These are phyloP conservation scores for Penicillium canariense DNA, from an alignment of 495 filamentous ascomycete species.

Conservation along the genomic window DNA sequence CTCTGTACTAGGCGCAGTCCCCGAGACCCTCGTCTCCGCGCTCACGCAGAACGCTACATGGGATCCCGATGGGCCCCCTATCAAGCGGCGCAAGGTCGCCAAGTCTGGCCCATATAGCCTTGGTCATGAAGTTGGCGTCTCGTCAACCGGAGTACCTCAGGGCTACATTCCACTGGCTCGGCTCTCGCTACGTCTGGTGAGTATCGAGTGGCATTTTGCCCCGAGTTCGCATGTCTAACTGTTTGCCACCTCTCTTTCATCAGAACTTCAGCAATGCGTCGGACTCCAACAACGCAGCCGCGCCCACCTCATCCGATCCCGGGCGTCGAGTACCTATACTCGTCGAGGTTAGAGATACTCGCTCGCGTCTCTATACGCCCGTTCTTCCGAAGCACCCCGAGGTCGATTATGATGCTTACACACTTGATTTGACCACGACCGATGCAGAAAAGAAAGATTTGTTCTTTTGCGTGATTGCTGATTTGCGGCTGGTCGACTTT, in stretches of 20 bases:
- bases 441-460: constrained; percentile 15
- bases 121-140: constrained; percentile 17
- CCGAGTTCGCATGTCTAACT: constrained; percentile 1
- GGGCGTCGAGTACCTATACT: constrained; percentile 22
- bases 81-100: constrained; percentile 39
- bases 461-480: constrained; percentile 17
- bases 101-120: constrained; percentile 23
- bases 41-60: constrained; percentile 17
- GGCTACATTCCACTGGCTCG: constrained; percentile 42
- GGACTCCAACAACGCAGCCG: background rate
- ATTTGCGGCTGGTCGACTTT: constrained; percentile 19
- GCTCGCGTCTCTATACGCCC: background rate
- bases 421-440: constrained; percentile 18
- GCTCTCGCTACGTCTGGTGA: constrained; percentile 34
- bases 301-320: background rate
- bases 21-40: constrained; percentile 24
- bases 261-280: constrained; percentile 20
- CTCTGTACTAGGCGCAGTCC: constrained; percentile 23
- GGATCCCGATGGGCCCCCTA: constrained; percentile 19
- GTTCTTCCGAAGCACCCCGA: background rate
- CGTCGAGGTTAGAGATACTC: constrained; percentile 7
- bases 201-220: constrained; percentile 7
- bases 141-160: constrained; percentile 21
- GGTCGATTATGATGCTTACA: constrained; percentile 7
- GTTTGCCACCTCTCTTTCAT: constrained; percentile 3